Evolutionary conservation across 2,329 filamentous ascomycete species (phyloP), one percentile per base, ranked within the genome.

Genomic region (Cytospora leucostoma): DNA sequence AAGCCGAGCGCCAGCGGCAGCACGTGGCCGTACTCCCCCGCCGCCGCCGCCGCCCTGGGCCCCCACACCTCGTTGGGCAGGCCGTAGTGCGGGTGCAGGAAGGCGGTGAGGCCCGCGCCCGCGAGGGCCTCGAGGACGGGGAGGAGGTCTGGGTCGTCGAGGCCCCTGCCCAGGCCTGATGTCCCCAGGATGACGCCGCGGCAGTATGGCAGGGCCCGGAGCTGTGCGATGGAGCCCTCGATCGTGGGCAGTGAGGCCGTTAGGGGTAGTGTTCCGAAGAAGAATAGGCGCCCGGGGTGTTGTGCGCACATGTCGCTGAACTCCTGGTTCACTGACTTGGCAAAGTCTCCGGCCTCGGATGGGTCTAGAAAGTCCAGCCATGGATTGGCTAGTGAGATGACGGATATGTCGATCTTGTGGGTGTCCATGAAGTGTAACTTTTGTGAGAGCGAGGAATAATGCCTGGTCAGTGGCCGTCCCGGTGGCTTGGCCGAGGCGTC

Each of bases 11-110:
- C 91, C 0, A 97, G 79, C 0, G 93, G 91, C 2, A 97, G 81
- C 0, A 97, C 92, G 73, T 97, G 93, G 0, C 93, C 93, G 72
- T 96, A 97, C 65, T 89, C 88, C 27, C 78, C 80, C 49, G 75
- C 79, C 0, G 84, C 88, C 27, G 78, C 80, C 49, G 75, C 79
- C 0, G 84, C 85, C 8, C 89, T 80, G 0, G 90, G 85, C 0
- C 93, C 93, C 77, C 91, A 97, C 4, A 96, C 91, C 10, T 87
- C 84, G 64, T 85, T 84, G 0, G 92, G 93, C 2, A 97, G 83
- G 1, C 93, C 93, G 73, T 97, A 97, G 76, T 97, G 93, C 34
- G 93, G 93, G 75, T 97, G 93, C 58, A 97, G 75, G 77, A 97
- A 97, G 56, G 96, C 80, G 32, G 90, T 79, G 38, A 92, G 79